Base-by-base conservation (phyloP, 73 alveolate species). In the Uronychia binucleata region DNA sequence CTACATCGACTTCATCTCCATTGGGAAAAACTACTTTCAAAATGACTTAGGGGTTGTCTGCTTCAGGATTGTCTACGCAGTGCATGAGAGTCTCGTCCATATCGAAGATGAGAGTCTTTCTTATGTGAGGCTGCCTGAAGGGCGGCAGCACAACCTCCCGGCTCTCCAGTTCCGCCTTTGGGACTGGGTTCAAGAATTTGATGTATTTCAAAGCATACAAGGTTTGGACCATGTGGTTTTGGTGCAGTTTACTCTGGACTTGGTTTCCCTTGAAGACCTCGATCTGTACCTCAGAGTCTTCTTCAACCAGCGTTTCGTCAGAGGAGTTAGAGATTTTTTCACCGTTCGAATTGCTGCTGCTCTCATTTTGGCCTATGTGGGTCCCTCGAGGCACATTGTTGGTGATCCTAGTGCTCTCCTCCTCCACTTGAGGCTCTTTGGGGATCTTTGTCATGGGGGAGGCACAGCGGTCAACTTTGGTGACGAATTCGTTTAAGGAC, bases 61-160 rank as follows among this genome's bases (percentile, higher is more conserved):
- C 57, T 13, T 85, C 90, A 11, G 74, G n/a, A 78, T 90, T 89
- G 67, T 90, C 95, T 1, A 90, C 92, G n/a, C 95, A 90, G 60
- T 90, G 95, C 31, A 90, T 86, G 57, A 90, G 81, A 30, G 95
- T 90, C 58, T 90, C 95, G 75, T 90, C 95, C 95, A 90, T 85
- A 60, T 90, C 95, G 34, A 90, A 90, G 0, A 90, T 80, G 0
- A 90, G 75, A 31, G 89, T 84, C 58, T 79, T 89, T 35, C 80
- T 86, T 0, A 30, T 84, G 19, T 77, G 74, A 28, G 91, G 80
- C 25, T 32, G 26, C 26, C 74, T 77, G 30, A 60, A 77, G n/a
- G 87, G 86, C 8, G 94, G 94, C 28, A 88, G 75, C 28, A 33
- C 84, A 1, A 88, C 94, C 28, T 29, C 33, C 30, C 35, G 31